Evolutionary conservation across 768 basidiomycete genomes (phyloP).

Genomic region (Boletus vermiculosoides): DNA sequence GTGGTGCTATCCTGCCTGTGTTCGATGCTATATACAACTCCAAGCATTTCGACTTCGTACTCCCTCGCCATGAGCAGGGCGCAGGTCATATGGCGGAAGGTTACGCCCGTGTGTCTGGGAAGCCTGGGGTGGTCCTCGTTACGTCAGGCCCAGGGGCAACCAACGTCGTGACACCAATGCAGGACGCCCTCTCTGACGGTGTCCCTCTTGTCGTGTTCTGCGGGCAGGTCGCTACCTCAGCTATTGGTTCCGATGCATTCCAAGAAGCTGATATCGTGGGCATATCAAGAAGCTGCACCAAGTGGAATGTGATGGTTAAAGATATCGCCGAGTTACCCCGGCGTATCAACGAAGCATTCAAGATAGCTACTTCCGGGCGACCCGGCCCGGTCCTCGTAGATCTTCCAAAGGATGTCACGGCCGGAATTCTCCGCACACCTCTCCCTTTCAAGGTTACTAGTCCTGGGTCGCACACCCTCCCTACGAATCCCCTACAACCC

Average conservation of each 20-base stretch:
- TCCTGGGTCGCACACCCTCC: constrained; percentile 76
- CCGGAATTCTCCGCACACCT: constrained; percentile 81
- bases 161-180: constrained; percentile 97
- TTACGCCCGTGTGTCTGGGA: constrained; percentile 95
- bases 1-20: constrained; percentile 98
- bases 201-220: constrained; percentile 93
- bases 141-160: constrained; percentile 98
- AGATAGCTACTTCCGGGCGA: constrained; percentile 95
- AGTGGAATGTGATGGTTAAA: constrained; percentile 99
- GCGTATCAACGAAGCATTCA: constrained; percentile 98
- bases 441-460: constrained; percentile 85
- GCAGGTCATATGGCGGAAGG: constrained; percentile 99
- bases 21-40: constrained; percentile 99
- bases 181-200: constrained; percentile 94
- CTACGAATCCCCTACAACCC: constrained; percentile 67
- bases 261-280: constrained; percentile 98
- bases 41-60: constrained; percentile 89
- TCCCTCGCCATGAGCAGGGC: constrained; percentile 96
- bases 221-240: constrained; percentile 98
- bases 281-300: constrained; percentile 95
- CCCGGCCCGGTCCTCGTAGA: constrained; percentile 98
- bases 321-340: constrained; percentile 92
- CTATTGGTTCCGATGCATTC: constrained; percentile 98
- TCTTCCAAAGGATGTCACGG: constrained; percentile 98
- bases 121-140: constrained; percentile 96